Conservation (phyloP, 2,329 filamentous ascomycete genomes). For the Rutstroemia sydowiana region DNA sequence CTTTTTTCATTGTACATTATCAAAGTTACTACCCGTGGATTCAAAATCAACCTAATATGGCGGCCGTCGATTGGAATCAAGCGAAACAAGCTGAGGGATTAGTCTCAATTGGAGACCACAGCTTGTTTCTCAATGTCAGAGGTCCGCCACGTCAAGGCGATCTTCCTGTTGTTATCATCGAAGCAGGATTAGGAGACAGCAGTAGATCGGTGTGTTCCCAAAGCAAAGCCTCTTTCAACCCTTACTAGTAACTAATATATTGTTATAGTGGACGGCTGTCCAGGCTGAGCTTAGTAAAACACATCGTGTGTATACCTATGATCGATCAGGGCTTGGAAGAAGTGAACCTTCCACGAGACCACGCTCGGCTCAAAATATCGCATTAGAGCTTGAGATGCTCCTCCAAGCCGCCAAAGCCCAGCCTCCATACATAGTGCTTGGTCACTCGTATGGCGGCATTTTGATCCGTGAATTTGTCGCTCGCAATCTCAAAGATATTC, state of each 20-base stretch:
- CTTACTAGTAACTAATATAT: not conserved
- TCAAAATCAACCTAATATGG: not conserved
- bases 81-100: not conserved
- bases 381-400: slow-evolving; percentile 12
- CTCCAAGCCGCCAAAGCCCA: slow-evolving; percentile 9
- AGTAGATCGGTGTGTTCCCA: not conserved
- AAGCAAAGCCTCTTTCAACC: not conserved
- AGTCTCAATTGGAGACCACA: slow-evolving; percentile 15
- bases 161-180: slow-evolving; percentile 11
- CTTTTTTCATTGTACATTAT: not conserved
- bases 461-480: slow-evolving; percentile 14
- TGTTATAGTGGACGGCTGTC: slow-evolving; percentile 13
- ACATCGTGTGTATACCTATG: slow-evolving; percentile 12
- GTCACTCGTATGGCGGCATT: slow-evolving; percentile 17
- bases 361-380: slow-evolving; percentile 13
- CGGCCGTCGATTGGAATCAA: not conserved
- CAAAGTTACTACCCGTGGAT: not conserved
- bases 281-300: slow-evolving; percentile 2
- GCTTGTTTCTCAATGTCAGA: slow-evolving; percentile 10
- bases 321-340: slow-evolving; percentile 14
- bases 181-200: slow-evolving; percentile 10
- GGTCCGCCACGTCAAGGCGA: slow-evolving; percentile 6
- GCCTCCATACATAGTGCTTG: slow-evolving; percentile 15
- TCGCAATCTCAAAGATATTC: slow-evolving; percentile 6
- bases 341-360: slow-evolving; percentile 8